These are phyloP conservation scores for Clarireedia hainanense DNA, from an alignment of 2,329 filamentous ascomycete species.

Conservation along the genomic window DNA sequence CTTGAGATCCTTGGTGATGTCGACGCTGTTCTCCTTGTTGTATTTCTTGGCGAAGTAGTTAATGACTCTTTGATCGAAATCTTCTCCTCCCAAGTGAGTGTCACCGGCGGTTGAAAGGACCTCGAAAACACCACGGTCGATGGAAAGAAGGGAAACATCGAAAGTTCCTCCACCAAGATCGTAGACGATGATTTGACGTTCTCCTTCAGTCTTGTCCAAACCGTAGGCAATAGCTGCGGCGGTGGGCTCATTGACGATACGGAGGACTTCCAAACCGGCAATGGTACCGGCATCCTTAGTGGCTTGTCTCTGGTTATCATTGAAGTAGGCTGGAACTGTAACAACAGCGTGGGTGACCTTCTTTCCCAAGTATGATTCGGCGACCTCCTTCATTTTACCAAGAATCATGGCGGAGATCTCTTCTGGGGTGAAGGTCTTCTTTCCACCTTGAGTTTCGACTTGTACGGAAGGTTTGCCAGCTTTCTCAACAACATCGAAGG, in stretches of 20 bases:
- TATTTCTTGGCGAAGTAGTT: constrained; percentile 98
- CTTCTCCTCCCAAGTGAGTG: constrained; percentile 90
- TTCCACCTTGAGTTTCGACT: constrained; percentile 92
- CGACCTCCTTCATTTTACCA: constrained; percentile 99
- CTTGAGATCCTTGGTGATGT: constrained; percentile 75
- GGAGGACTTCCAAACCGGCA: constrained; percentile 92
- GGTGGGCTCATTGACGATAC: constrained; percentile 99
- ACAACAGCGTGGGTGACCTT: constrained; percentile 99
- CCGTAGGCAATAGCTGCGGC: constrained; percentile 97
- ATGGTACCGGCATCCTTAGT: constrained; percentile 99
- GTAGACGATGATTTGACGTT: constrained; percentile 99
- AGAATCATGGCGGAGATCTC: constrained; percentile 99
- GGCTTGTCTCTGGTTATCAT: constrained; percentile 99
- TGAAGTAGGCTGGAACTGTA: constrained; percentile 99
- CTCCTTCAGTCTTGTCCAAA: constrained; percentile 93
- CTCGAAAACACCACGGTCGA: constrained; percentile 98
- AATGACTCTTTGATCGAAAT: constrained; percentile 93
- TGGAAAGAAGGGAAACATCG: constrained; percentile 98
- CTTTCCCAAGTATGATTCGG: constrained; percentile 96
- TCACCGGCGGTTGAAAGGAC: constrained; percentile 98
- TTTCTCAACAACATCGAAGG: constrained; percentile 95
- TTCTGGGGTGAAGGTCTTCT: constrained; percentile 93
- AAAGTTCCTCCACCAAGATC: constrained; percentile 99
- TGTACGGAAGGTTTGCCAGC: constrained; percentile 83
- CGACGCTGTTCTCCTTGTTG: constrained; percentile 32